A percentile compares a stretch with the other conserved stretches of the same genome.
Evolutionary conservation across 2,329 filamentous ascomycete species (phyloP).

Genomic region (Reticulascus tulasneorum): DNA sequence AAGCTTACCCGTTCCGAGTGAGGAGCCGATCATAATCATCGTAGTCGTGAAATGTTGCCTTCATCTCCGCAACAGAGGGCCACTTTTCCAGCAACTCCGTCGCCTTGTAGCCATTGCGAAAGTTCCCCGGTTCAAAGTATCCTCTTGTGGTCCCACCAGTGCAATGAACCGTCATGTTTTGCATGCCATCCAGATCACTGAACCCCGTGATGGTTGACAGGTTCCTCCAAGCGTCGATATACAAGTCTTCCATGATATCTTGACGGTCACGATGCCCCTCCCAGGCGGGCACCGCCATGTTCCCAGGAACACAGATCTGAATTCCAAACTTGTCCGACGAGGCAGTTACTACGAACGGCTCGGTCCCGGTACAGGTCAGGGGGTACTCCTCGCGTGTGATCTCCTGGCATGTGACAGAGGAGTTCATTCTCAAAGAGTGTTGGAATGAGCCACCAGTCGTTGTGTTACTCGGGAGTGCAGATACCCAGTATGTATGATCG

Average conservation of each 20-base stretch:
- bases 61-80: conserved; percentile 10
- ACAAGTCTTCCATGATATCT: conserved; percentile 8
- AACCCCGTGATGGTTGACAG: too few relatives aligned
- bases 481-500: conserved; percentile 11
- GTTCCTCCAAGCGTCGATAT: conserved; percentile 7
- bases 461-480: conserved; percentile 5
- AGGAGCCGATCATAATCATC: too few relatives aligned
- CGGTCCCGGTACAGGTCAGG: conserved; percentile 5
- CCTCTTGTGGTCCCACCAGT: conserved; percentile 6
- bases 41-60: conserved; percentile 11
- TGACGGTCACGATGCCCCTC: conserved; percentile 1
- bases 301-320: conserved; percentile 7
- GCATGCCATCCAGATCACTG: conserved; percentile 1
- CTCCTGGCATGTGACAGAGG: conserved; percentile 5
- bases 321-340: conserved; percentile 9
- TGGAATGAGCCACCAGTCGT: conserved; percentile 11
- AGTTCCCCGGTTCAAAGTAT: conserved; percentile 12
- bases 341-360: neutral
- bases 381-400: conserved; percentile 6
- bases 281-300: neutral
- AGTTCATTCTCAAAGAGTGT: conserved; percentile 11
- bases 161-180: conserved; percentile 11
- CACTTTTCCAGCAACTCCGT: conserved; percentile 5
- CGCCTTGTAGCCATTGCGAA: conserved; percentile 2
- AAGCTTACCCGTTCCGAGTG: too few relatives aligned